Evolutionary conservation across 163 green algal genomes (phyloP).

Genomic region (Scenedesmus sp.): DNA sequence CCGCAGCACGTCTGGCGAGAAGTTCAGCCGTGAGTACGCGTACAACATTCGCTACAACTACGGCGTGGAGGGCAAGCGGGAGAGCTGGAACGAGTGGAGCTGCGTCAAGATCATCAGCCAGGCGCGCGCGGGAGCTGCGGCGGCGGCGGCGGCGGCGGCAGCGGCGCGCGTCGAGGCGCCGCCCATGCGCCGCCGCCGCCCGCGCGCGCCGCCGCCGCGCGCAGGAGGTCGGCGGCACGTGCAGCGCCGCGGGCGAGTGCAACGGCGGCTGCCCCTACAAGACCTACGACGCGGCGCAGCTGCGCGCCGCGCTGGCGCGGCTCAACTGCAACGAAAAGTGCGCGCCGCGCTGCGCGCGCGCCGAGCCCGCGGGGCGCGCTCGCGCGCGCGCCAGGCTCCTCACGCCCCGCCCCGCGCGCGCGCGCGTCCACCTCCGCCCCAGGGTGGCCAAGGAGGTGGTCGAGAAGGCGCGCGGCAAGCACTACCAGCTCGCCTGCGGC

Average conservation of each 20-base stretch:
- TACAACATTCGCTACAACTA: conserved; percentile 98
- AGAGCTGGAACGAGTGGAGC: conserved; percentile 78
- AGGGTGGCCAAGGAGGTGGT: conserved; percentile 71
- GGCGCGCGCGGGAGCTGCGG: neutral
- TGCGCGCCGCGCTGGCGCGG: conserved; percentile 64
- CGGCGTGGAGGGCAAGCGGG: conserved; percentile 94
- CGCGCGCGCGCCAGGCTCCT: too few species aligned
- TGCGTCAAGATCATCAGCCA: conserved; percentile 39
- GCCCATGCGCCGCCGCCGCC: neutral
- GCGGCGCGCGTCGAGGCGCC: neutral
- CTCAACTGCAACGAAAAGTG: conserved; percentile 51
- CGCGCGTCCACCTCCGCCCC: neutral
- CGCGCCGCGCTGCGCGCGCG: neutral
- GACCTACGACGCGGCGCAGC: conserved; percentile 60
- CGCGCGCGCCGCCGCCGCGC: neutral
- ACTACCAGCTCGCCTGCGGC: conserved; percentile 96
- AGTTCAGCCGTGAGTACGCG: conserved; percentile 97
- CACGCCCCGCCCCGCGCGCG: too few species aligned
- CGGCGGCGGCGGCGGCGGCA: neutral
- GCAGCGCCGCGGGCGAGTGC: conserved; percentile 32
- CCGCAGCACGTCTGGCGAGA: too few species aligned
- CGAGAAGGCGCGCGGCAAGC: conserved; percentile 77
- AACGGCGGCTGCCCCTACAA: conserved; percentile 50
- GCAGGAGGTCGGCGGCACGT: conserved; percentile 35
- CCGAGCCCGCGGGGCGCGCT: too few species aligned